Conservation (phyloP, 1,284 basidiomycete species). For the Ustilago cynodontis region DNA sequence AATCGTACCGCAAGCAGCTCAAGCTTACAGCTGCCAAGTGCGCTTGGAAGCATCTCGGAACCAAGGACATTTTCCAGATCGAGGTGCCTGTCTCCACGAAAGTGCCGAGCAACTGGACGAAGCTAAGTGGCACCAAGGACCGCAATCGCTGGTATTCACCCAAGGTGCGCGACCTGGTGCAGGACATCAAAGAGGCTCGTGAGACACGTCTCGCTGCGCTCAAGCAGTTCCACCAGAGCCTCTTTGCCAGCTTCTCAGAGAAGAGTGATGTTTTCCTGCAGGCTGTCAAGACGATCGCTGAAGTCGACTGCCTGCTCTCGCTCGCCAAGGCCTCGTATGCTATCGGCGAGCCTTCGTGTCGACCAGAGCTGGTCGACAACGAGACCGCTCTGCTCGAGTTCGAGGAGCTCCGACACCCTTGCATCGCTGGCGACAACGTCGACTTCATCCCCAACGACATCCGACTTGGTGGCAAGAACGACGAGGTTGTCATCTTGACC, state of each 20-base stretch:
- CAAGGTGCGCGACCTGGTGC: slow-evolving; percentile 63
- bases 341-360: slow-evolving; percentile 90
- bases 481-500: slow-evolving; percentile 88
- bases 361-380: slow-evolving; percentile 86
- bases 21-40: slow-evolving; percentile 51
- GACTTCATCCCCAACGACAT: slow-evolving; percentile 96
- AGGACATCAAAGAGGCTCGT: slow-evolving; percentile 68
- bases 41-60: slow-evolving; percentile 68
- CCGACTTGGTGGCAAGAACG: slow-evolving; percentile 81
- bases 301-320: slow-evolving; percentile 91
- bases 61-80: slow-evolving; percentile 69
- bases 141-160: slow-evolving; percentile 67
- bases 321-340: slow-evolving; percentile 89
- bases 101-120: slow-evolving; percentile 65
- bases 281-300: slow-evolving; percentile 78
- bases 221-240: slow-evolving; percentile 61
- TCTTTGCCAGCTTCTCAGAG: slow-evolving; percentile 84
- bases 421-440: slow-evolving; percentile 70
- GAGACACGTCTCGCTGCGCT: slow-evolving; percentile 67
- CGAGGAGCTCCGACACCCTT: slow-evolving; percentile 85
- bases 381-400: slow-evolving; percentile 84
- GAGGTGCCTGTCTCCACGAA: slow-evolving; percentile 65
- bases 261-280: slow-evolving; percentile 73
- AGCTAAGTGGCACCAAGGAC: slow-evolving; percentile 66
- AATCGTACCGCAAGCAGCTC: slow-evolving; percentile 51